Evolutionary conservation across 495 filamentous ascomycete genomes (phyloP), one percentile per base, ranked within the genome.

Genomic region (Tuber calosporum): DNA sequence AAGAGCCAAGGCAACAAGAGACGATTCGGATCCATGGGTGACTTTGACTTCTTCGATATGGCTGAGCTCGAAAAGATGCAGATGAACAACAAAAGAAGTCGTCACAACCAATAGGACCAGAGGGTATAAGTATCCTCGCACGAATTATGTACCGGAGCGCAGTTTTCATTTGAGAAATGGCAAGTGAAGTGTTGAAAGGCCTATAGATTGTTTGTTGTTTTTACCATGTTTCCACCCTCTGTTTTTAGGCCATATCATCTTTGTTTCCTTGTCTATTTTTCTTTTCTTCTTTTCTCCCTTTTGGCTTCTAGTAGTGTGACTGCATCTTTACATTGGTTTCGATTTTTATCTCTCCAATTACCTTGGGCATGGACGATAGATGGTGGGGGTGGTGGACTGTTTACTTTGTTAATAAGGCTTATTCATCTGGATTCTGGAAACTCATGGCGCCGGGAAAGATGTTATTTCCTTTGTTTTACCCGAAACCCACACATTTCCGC

Each of bases 21-120:
- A 26, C 69, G 78, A 22, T 67, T 75, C 68, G 74, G 69, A 22
- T 78, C 62, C 40, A 53, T 77, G 26, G 68, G 71, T 1, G 79
- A 80, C 41, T 80, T 80, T 6, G 79, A 80, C 41, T 80, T 80
- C 70, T 80, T 80, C 19, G 79, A 80, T 36, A 69, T 80, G 34
- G 70, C 79, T 26, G 79, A 79, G 66, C 72, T 80, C 22, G 79
- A 80, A 41, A 80, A 80, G 68, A 74, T 80, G 53, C 74, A 78
- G 38, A 36, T 80, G 38, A 74, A 73, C 58, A 79, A 71, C 30
- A 80, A 80, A 53, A 74, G 79, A 69, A 73, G 79, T 41, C 72
- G 79, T 43, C 75, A 71, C 68, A 62, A 62, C 53, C 71, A 80
- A 42, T 80, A 75, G 48, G 42, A 39, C 36, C 26, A 38, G 34